Percentiles rank a stretch among this genome's conserved stretches.
Evolutionary conservation across 2,329 filamentous ascomycete species (phyloP).

Genomic region (Colletotrichum coccodes): DNA sequence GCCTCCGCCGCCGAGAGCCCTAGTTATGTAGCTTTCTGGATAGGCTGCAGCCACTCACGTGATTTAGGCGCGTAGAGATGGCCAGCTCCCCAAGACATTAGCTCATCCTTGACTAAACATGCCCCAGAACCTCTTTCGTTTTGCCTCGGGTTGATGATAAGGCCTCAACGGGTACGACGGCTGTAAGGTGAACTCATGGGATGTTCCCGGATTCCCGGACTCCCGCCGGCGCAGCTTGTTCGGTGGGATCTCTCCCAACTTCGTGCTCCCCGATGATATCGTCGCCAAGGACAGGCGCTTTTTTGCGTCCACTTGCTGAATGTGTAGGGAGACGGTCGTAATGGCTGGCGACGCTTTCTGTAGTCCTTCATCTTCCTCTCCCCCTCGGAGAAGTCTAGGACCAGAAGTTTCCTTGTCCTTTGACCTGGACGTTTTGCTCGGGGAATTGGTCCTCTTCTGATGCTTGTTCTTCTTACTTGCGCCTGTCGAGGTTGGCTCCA

Average conservation of each 20-base stretch:
- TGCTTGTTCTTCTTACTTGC: slow-evolving; percentile 1
- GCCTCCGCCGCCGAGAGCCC: too few species aligned
- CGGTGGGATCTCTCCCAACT: slow-evolving; percentile 51
- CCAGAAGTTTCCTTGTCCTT: neutral
- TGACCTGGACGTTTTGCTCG: neutral
- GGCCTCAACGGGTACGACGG: slow-evolving; percentile 30
- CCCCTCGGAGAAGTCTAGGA: neutral
- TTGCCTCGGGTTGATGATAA: neutral
- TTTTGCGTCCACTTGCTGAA: neutral
- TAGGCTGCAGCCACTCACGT: neutral
- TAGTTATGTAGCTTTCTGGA: too few species aligned
- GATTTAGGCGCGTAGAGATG: neutral
- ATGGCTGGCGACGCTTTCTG: neutral
- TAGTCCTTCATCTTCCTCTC: neutral
- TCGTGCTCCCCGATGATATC: slow-evolving; percentile 55
- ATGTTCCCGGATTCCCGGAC: neutral
- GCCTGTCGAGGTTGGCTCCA: neutral
- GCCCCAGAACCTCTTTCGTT: slow-evolving; percentile 20
- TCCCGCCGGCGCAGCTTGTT: slow-evolving; percentile 6
- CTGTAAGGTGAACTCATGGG: neutral
- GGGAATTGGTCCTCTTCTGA: neutral
- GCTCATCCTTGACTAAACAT: slow-evolving; percentile 9
- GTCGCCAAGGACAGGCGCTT: slow-evolving; percentile 44
- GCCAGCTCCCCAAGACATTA: neutral
- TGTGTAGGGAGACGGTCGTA: neutral